Base-by-base conservation (phyloP, 495 filamentous ascomycete genomes). In the Hyaloscypha finlandica region DNA sequence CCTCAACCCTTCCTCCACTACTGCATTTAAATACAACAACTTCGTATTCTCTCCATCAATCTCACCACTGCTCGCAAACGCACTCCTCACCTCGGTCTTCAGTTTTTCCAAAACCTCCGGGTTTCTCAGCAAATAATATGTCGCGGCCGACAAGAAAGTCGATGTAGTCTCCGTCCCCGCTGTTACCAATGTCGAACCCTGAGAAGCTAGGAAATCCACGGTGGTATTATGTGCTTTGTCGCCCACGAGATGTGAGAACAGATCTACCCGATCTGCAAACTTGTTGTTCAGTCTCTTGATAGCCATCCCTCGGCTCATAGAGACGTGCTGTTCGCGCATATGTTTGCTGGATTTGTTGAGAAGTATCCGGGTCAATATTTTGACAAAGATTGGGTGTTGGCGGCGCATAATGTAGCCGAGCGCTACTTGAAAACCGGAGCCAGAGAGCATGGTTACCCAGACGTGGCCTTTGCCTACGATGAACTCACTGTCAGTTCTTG, bases 111-210 rank as follows among this genome's bases (percentile, higher is more conserved):
- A 42, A 8, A n/a, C 19, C 11, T 33, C 11, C 1, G 64, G 64
- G 29, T 66, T 48, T 16, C 61, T 30, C 14, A 66, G 39, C 9
- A 66, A 20, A 22, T 22, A 54, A 6, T 12, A 52, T 8, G 35
- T 42, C 12, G 32, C 29, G 9, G 80, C 86, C 1, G 78, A 74
- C 29, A 91, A 72, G 4, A 83, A 63, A 0, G 86, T 86, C 3
- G 87, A 86, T 1, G 86, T 88, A 1, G 88, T 89, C 60, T 90
- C 87, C 0, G 81, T 84, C 9, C 86, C 85, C n/a, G 79, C 19
- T 20, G 42, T 58, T 65, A n/a, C 39, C 54, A 30, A 61, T 53
- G 65, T 69, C 35, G 65, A 62, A n/a, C 48, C 57, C 31, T 63
- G 62, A 8, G 39, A 3, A 68, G 25, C 6, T 52, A 32, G 33